phyloP scores from a whole-genome alignment of 2,329 filamentous ascomycete genomes.

The Tolypocladium ovalisporum region DNA sequence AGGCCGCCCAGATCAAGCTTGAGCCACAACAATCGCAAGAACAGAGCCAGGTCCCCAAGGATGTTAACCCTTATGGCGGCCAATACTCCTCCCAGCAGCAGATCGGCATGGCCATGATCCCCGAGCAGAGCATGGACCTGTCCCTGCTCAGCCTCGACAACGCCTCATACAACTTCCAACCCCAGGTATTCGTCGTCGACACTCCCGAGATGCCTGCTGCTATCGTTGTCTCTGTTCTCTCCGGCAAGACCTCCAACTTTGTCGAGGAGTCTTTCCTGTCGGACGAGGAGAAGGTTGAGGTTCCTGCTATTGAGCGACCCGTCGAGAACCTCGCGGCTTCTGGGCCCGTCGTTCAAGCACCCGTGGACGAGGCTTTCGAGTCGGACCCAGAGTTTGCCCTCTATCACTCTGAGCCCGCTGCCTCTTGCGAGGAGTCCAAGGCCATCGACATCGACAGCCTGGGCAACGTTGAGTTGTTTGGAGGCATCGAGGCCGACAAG shows the following conservation, averaged over 20 bases:
- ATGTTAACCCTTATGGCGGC: slow-evolving; percentile 49
- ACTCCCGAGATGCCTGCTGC: slow-evolving; percentile 52
- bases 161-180: slow-evolving; percentile 49
- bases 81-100: slow-evolving; percentile 50
- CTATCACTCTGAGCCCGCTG: slow-evolving; percentile 35
- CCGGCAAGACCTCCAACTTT: slow-evolving; percentile 56
- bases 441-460: slow-evolving; percentile 33
- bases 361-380: slow-evolving; percentile 47
- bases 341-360: slow-evolving; percentile 13
- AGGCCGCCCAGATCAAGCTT: slow-evolving; percentile 24
- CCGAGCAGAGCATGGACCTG: slow-evolving; percentile 68
- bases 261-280: slow-evolving; percentile 32
- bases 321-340: slow-evolving; percentile 20
- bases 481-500: slow-evolving; percentile 53
- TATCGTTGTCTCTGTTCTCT: slow-evolving; percentile 52
- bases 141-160: slow-evolving; percentile 54
- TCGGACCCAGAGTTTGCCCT: slow-evolving; percentile 51
- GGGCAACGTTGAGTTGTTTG: slow-evolving; percentile 31
- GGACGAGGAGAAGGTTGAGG: slow-evolving; percentile 46
- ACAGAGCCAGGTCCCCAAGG: slow-evolving; percentile 48
- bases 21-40: slow-evolving; percentile 29
- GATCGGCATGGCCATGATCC: slow-evolving; percentile 74
- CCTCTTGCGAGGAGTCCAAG: slow-evolving; percentile 14
- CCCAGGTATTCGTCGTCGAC: slow-evolving; percentile 66
- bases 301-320: slow-evolving; percentile 39